Evolutionary conservation across 371 early-diverging fungal genomes (phyloP), one percentile per base, ranked within the genome.

Genomic region (Mucor indicus): DNA sequence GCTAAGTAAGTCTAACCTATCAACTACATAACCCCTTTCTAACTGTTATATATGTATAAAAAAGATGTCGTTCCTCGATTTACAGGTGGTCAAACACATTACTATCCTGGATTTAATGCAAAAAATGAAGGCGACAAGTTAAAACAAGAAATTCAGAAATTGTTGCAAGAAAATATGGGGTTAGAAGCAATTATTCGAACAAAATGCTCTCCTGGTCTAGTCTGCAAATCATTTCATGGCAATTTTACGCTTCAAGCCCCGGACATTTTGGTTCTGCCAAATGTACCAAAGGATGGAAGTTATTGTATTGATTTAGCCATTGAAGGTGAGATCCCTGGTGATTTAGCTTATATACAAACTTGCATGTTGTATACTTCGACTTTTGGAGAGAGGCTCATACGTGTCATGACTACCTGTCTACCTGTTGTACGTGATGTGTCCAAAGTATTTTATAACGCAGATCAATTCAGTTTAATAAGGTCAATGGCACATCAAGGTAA

Each of bases 161-260:
- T 87, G 55, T 65, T 96, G 10, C 53, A 72, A 4, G 78, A 84
- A 11, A 69, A 84, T 21, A 64, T 90, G 33, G 91, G 90, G 0
- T 69, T 90, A 20, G 93, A 95, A 51, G 93, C 91, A 0, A 92
- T 95, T 29, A 74, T 93, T 65, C 78, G 95, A n/a, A 83, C 96
- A 4, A 77, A 93, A 17, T 85, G 89, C 4, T 86, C 87, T 15
- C 83, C 84, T 31, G 93, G 93, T 13, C 69, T 90, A 49, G 69
- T 72, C 32, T 81, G 84, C 77, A 72, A 74, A n/a, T 70, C 83
- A n/a, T 93, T 83, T 72, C 84, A 92, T 45, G 93, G 93, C n/a
- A 87, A 91, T 64, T 90, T 88, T 57, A 90, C 91, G 48, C 67
- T 89, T 16, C 91, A 92, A 11, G 80, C 81, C 25, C 80, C 89